Conservation (phyloP, 805 yeast genomes). For the Cyberlindnera sargentensis region DNA sequence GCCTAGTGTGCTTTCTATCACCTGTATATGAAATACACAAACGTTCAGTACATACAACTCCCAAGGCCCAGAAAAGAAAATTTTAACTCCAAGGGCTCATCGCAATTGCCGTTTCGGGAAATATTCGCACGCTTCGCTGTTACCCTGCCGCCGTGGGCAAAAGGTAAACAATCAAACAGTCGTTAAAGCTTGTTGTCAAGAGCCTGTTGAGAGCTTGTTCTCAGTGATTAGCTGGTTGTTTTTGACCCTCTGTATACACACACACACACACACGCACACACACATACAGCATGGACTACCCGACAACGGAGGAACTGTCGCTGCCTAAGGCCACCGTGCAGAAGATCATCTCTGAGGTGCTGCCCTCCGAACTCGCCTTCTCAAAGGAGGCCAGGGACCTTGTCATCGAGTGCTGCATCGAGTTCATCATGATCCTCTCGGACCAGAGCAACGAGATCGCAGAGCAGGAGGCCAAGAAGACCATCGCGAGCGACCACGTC, state of each 20-base stretch:
- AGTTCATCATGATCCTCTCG: slow-evolving; percentile 89
- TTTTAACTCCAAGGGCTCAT: too few species aligned
- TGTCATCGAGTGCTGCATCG: slow-evolving; percentile 91
- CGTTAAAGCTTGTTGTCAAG: too few species aligned
- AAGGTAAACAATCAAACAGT: too few species aligned
- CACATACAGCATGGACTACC: slow-evolving; percentile 7
- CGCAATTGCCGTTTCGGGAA: too few species aligned
- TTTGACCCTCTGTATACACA: neutral
- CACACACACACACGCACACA: neutral
- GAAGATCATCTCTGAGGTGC: slow-evolving; percentile 82
- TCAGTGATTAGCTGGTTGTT: neutral
- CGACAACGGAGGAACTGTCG: slow-evolving; percentile 33
- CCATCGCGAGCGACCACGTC: slow-evolving; percentile 95
- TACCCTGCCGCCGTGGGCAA: too few species aligned
- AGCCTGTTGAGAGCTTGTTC: too few species aligned
- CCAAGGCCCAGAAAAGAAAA: too few species aligned
- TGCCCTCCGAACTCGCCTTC: slow-evolving; percentile 82
- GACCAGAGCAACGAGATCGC: slow-evolving; percentile 95
- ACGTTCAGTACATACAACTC: too few species aligned
- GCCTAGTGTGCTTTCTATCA: too few species aligned
- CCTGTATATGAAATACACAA: too few species aligned
- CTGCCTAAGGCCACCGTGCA: slow-evolving; percentile 82
- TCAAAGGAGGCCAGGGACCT: slow-evolving; percentile 94
- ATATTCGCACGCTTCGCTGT: too few species aligned
- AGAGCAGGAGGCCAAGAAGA: slow-evolving; percentile 90